Evolutionary conservation across 1,284 basidiomycete genomes (phyloP), one percentile per base, ranked within the genome.

Genomic region (Rhodotorula mucilaginosa): DNA sequence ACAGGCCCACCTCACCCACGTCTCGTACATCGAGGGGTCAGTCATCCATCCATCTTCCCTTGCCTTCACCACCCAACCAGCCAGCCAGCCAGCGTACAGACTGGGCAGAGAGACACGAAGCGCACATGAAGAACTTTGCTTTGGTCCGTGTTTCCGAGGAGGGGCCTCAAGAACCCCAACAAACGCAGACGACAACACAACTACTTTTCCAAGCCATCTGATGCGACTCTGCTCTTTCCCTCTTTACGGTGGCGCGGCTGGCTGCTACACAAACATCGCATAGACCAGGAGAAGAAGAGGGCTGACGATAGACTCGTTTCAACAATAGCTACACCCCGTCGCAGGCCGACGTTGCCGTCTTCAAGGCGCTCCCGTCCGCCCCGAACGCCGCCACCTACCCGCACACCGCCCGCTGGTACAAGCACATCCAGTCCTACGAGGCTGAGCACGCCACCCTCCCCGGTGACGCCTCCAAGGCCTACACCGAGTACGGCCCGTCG

Each of bases 121-220:
- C 3, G 3, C 47, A 65, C 58, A 81, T 87, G 91, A 94, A 93
- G 91, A 92, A 81, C 82, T 83, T 81, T 84, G 89, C 91, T 92
- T 92, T 94, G 92, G 92, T 95, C 92, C 92, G 92, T 94, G 93
- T 95, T 95, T 93, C 92, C 88, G 90, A 96, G 89, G 88, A 61
- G 71, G 68, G 54, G 93, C 90, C 86, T 92, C 84, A 84, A 96
- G 92, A 95, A 91, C 91, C 93, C 90, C 89, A 87, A 84, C 85
- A 84, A 84, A 81, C 79, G 82, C 84, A 92, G 91, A 89, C 85
- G 91, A 93, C 78, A 90, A 81, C 80, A 78, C 74, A 8, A 18
- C 80, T 48, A 34, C 61, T 85, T 86, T 84, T 86, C 91, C 88
- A 92, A 90, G 91, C 90, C 82, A 81, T 89, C 93, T 96, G 93